Evolutionary conservation across 2,329 filamentous ascomycete genomes (phyloP).

Genomic region (Claviceps monticola): DNA sequence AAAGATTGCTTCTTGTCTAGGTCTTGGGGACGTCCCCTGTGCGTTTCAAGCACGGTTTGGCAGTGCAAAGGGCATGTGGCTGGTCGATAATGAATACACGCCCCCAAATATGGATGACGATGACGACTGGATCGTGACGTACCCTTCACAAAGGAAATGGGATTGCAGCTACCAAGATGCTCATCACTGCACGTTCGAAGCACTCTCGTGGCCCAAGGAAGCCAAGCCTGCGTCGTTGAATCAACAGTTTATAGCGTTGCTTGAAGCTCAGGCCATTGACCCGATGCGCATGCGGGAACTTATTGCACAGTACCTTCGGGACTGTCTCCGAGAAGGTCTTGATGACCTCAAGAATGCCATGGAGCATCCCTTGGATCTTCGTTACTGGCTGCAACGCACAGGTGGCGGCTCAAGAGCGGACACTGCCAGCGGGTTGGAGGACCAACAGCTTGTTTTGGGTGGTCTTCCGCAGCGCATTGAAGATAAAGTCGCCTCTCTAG

Average conservation of each 20-base stretch:
- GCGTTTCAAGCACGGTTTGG: constrained; percentile 58
- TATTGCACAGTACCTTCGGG: constrained; percentile 34
- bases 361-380: constrained; percentile 32
- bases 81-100: constrained; percentile 32
- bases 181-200: constrained; percentile 50
- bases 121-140: constrained; percentile 51
- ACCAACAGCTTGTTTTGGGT: constrained; percentile 28
- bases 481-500: constrained; percentile 39
- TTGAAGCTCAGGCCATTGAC: constrained; percentile 44
- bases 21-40: constrained; percentile 40
- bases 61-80: constrained; percentile 64
- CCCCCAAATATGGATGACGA: constrained; percentile 19
- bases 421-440: constrained; percentile 24
- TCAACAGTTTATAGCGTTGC: constrained; percentile 52
- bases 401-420: constrained; percentile 18
- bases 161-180: constrained; percentile 31
- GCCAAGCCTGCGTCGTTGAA: constrained; percentile 42
- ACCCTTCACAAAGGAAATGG: constrained; percentile 58
- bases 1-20: constrained; percentile 35
- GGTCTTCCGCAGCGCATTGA: constrained; percentile 36
- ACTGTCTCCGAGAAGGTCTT: constrained; percentile 38
- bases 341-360: constrained; percentile 37
- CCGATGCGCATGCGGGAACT: constrained; percentile 27
- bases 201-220: constrained; percentile 28
- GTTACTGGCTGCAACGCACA: constrained; percentile 37